phyloP scores from a whole-genome alignment of 1,284 basidiomycete genomes.

The Heliocybe sulcata region DNA sequence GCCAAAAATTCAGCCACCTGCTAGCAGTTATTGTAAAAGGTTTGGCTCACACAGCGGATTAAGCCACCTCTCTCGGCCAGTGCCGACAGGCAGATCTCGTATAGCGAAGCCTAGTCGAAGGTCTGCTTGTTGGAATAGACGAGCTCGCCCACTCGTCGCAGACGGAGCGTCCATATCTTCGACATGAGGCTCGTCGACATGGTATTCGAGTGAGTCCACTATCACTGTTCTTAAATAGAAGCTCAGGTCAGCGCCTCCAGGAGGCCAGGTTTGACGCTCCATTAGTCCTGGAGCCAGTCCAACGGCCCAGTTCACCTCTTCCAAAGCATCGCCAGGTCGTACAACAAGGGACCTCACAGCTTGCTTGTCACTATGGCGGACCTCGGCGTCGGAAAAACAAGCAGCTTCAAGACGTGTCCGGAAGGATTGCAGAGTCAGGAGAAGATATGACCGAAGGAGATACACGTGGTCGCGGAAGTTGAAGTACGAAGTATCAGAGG shows the following conservation, averaged over 20 bases:
- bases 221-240: constrained; percentile 77
- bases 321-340: background rate
- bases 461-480: constrained; percentile 56
- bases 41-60: constrained; percentile 60
- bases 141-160: constrained; percentile 17
- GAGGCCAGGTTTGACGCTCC: constrained; percentile 74
- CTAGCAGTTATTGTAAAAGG: background rate
- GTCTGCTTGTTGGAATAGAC: constrained; percentile 58
- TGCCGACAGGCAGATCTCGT: constrained; percentile 56
- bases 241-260: constrained; percentile 75
- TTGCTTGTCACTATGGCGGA: constrained; percentile 24
- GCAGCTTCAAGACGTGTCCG: constrained; percentile 55
- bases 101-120: constrained; percentile 79
- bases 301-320: constrained; percentile 46
- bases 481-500: constrained; percentile 44
- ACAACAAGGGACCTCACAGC: background rate
- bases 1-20: background rate
- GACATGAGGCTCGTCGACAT: background rate
- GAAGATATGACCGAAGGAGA: constrained; percentile 62
- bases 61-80: constrained; percentile 67
- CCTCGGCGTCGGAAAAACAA: constrained; percentile 61
- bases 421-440: constrained; percentile 61
- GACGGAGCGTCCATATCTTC: background rate
- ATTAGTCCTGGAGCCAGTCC: constrained; percentile 69
- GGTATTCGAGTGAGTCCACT: constrained; percentile 56